Conservation (phyloP, 2,329 filamentous ascomycete genomes). For the Sarocladium kiliense region DNA sequence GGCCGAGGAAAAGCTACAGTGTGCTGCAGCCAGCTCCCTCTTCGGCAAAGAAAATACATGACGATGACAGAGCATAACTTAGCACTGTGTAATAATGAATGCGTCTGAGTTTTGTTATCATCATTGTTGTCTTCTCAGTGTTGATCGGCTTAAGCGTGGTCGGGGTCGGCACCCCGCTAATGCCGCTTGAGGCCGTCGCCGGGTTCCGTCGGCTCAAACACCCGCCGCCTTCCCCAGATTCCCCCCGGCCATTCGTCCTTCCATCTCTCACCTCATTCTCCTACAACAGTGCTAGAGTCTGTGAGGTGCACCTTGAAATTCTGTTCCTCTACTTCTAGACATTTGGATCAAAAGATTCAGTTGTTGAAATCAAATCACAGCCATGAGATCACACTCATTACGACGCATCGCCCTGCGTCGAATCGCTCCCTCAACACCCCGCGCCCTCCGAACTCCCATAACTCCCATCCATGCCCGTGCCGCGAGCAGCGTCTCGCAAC, state of each 20-base stretch:
- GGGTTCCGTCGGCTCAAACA: constrained; percentile 30
- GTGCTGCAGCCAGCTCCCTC: no score
- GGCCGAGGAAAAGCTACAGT: no score
- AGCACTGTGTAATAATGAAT: no score
- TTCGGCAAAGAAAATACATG: no score
- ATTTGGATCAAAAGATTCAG: no score
- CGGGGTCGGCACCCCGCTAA: neutral
- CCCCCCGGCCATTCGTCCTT: neutral
- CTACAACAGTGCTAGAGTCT: neutral
- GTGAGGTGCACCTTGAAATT: neutral
- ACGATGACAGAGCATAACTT: neutral
- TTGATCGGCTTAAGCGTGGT: neutral
- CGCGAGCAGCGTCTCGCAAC: constrained; percentile 49
- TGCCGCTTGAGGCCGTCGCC: constrained; percentile 12
- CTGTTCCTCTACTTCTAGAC: neutral
- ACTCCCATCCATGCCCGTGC: constrained; percentile 23
- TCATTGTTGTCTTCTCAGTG: neutral
- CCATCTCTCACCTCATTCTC: neutral
- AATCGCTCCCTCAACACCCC: constrained; percentile 13
- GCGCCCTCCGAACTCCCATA: constrained; percentile 15
- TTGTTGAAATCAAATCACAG: constrained; percentile 6
- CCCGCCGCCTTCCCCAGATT: constrained; percentile 3
- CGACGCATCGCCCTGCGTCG: constrained; percentile 22
- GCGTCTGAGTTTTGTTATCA: neutral
- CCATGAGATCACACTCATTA: constrained; percentile 30